Evolutionary conservation across 2,329 filamentous ascomycete genomes (phyloP), one percentile per base, ranked within the genome.

Genomic region (Beauveria scarabaeidicola): DNA sequence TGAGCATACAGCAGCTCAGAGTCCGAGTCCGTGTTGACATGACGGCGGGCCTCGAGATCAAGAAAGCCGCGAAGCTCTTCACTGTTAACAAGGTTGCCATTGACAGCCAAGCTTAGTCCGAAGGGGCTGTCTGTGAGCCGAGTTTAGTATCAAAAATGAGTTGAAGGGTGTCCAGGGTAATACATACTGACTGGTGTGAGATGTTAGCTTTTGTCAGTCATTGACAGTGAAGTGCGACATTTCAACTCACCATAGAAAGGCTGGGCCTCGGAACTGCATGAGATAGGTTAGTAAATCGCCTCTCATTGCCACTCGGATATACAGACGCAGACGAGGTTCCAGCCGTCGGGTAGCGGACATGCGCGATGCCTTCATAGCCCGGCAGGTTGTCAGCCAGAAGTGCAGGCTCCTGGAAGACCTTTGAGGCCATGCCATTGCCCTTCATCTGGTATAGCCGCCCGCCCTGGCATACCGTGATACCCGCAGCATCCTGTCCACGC

Each of bases 11-110:
- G 89, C 63, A 93, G 76, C 75, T 96, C 91, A 66, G 87, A 91
- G 75, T 96, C 91, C 61, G 87, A 91, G 68, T 95, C 90, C 29
- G 91, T 92, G 74, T 96, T 96, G 78, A 94, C 89, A 72, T 95
- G 91, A 65, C 90, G 83, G 69, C 90, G 90, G 8, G 89, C 90
- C 64, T 89, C 88, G 64, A 86, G 77, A 68, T 95, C 90, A 52
- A 96, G 79, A 69, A 86, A 90, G 62, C 78, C 74, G 70, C 83
- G 84, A 52, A 95, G 78, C 56, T 89, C 85, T 2, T 80, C 79
- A 5, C 87, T 84, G 69, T 95, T 82, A 77, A 95, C 89, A 51
- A 96, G 79, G 74, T 96, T 96, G 62, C 92, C 91, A 69, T 96
- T 96, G 75, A 94, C 87, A 23, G 87, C 83, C 70, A 94, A 82